These are phyloP conservation scores for Ceratobasidium sp. DNA, from an alignment of 1,284 basidiomycete genomes.

Conservation along the genomic window DNA sequence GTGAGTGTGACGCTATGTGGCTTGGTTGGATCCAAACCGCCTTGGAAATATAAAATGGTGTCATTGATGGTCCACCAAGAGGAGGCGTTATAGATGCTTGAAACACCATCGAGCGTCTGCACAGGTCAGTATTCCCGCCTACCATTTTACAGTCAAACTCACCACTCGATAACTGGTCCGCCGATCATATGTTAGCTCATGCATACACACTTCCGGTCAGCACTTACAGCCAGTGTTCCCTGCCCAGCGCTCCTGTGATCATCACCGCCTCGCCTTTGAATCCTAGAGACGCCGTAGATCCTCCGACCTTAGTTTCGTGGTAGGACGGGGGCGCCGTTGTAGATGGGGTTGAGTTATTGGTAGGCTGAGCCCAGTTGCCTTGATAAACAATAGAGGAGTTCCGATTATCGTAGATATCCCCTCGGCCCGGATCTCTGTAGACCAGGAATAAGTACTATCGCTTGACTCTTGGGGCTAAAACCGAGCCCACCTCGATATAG, in stretches of 20 bases:
- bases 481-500: background rate
- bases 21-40: slow-evolving; percentile 16
- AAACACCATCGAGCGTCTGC: slow-evolving; percentile 1
- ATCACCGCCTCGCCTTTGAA: slow-evolving; percentile 18
- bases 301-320: slow-evolving; percentile 10
- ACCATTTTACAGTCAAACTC: background rate
- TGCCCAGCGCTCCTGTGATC: slow-evolving; percentile 1
- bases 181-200: background rate
- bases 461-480: background rate
- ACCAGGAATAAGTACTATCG: background rate
- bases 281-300: background rate
- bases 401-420: slow-evolving; percentile 7
- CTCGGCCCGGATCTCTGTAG: background rate
- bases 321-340: background rate
- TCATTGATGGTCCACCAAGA: slow-evolving; percentile 3
- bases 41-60: background rate
- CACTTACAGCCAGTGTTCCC: slow-evolving; percentile 16
- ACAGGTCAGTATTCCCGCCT: background rate
- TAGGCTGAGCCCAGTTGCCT: slow-evolving; percentile 3
- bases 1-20: background rate
- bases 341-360: slow-evolving; percentile 13
- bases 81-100: slow-evolving; percentile 6
- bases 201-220: background rate
- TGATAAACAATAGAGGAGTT: slow-evolving; percentile 16
- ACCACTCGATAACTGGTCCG: slow-evolving; percentile 18